Percentiles rank a stretch among this genome's conserved stretches.
Evolutionary conservation across 805 yeast genomes (phyloP).

Genomic region (Komagataella populi): DNA sequence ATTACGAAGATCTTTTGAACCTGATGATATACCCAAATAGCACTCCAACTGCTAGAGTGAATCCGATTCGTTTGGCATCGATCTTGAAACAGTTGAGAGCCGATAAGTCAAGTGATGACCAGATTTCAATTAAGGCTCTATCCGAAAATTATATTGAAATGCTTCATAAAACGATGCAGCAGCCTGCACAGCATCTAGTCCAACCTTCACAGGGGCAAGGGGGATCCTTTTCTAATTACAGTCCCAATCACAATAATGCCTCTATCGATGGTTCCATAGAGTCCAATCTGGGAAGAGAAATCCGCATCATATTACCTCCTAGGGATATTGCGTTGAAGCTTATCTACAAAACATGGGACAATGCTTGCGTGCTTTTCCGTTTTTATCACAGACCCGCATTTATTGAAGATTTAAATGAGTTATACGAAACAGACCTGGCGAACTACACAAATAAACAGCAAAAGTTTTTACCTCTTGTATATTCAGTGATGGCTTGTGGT

Average conservation of each 20-base stretch:
- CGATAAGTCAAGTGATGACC: slow-evolving; percentile 1
- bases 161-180: slow-evolving; percentile 2
- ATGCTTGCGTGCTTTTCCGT: slow-evolving; percentile 74
- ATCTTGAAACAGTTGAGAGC: slow-evolving; percentile 7
- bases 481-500: slow-evolving; percentile 84
- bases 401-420: slow-evolving; percentile 55
- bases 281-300: slow-evolving; percentile 29
- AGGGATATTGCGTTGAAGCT: slow-evolving; percentile 58
- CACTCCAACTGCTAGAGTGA: slow-evolving; percentile 9
- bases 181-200: slow-evolving; percentile 5
- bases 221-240: slow-evolving; percentile 6
- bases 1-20: neutral
- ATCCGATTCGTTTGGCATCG: slow-evolving; percentile 21
- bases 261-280: slow-evolving; percentile 25
- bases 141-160: slow-evolving; percentile 1
- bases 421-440: slow-evolving; percentile 65
- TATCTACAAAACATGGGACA: slow-evolving; percentile 68
- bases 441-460: slow-evolving; percentile 62
- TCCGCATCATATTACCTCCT: slow-evolving; percentile 61
- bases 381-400: slow-evolving; percentile 81
- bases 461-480: slow-evolving; percentile 64
- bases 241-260: slow-evolving; percentile 8
- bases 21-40: neutral
- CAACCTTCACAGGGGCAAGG: slow-evolving; percentile 7
- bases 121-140: slow-evolving; percentile 1